A percentile compares a stretch with the other conserved stretches of the same genome.
Conservation (phyloP, 768 basidiomycete species). For the Boletus rufocinnamomeus region DNA sequence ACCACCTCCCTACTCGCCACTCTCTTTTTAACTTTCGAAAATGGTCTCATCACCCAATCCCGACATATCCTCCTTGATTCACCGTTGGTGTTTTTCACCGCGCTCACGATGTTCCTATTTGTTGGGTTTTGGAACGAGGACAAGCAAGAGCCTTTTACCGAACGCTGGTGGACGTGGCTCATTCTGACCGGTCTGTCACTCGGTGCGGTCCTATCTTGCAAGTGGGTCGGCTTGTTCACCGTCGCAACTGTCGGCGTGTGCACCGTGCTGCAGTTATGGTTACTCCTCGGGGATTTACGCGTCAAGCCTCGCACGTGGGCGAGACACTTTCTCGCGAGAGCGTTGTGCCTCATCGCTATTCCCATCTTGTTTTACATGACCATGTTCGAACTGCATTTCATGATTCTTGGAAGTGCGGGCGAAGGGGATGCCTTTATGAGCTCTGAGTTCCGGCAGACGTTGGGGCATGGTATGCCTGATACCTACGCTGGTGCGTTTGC, state of each 20-base stretch:
- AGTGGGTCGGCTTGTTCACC: slow-evolving; percentile 98
- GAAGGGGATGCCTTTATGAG: slow-evolving; percentile 99
- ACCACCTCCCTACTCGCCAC: slow-evolving; percentile 91
- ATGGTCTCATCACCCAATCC: slow-evolving; percentile 93
- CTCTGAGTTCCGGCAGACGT: slow-evolving; percentile 96
- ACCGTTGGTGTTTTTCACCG: slow-evolving; percentile 98
- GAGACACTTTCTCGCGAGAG: slow-evolving; percentile 86
- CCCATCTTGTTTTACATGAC: slow-evolving; percentile 91
- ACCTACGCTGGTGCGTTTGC: slow-evolving; percentile 78
- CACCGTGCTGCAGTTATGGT: slow-evolving; percentile 87
- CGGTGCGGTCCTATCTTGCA: slow-evolving; percentile 91
- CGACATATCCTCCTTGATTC: slow-evolving; percentile 97
- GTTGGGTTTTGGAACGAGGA: slow-evolving; percentile 91
- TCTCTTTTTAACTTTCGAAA: slow-evolving; percentile 94
- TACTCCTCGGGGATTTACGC: slow-evolving; percentile 82
- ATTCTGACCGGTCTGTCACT: slow-evolving; percentile 83
- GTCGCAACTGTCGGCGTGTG: slow-evolving; percentile 90
- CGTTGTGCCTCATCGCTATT: slow-evolving; percentile 83
- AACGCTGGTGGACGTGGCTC: slow-evolving; percentile 93
- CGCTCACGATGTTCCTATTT: slow-evolving; percentile 85
- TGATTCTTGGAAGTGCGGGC: slow-evolving; percentile 84
- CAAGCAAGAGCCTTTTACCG: slow-evolving; percentile 78
- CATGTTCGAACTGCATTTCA: slow-evolving; percentile 96
- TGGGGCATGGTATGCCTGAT: slow-evolving; percentile 86
- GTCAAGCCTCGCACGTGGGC: slow-evolving; percentile 75